These are phyloP conservation scores for Parascedosporium putredinis DNA, from an alignment of 2,329 filamentous ascomycete species.

Conservation along the genomic window DNA sequence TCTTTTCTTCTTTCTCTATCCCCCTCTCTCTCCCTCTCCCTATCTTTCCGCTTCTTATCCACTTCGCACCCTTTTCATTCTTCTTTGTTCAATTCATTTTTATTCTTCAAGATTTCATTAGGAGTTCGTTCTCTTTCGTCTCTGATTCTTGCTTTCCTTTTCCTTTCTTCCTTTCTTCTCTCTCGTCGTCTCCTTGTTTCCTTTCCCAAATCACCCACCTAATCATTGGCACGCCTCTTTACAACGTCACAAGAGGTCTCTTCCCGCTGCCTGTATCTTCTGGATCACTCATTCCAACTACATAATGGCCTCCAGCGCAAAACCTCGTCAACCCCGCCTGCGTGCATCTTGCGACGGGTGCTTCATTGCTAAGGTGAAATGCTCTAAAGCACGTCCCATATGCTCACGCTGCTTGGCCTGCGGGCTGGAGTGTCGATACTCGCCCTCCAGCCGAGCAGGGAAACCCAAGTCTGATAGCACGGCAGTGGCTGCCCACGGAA, in stretches of 20 bases:
- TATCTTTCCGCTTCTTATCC: not conserved
- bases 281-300: not conserved
- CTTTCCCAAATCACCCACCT: too few relatives aligned
- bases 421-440: slow-evolving; percentile 40
- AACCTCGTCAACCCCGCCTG: slow-evolving; percentile 27
- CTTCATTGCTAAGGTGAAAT: slow-evolving; percentile 46
- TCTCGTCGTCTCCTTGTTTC: too few relatives aligned
- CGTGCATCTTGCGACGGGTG: slow-evolving; percentile 43
- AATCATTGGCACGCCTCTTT: too few relatives aligned
- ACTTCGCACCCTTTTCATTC: too few relatives aligned
- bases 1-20: not conserved
- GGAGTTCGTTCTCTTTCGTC: too few relatives aligned
- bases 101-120: too few relatives aligned
- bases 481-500: not conserved
- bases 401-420: slow-evolving; percentile 40
- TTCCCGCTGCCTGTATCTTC: not conserved
- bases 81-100: too few relatives aligned
- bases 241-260: too few relatives aligned
- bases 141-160: too few relatives aligned
- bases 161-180: too few relatives aligned
- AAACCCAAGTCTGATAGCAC: slow-evolving; percentile 8
- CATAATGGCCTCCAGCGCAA: slow-evolving; percentile 1
- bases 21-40: not conserved
- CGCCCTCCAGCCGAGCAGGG: slow-evolving; percentile 38
- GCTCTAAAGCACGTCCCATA: slow-evolving; percentile 41